These are phyloP conservation scores for Monosporascus sp. DNA, from an alignment of 2,329 filamentous ascomycete genomes.

Conservation along the genomic window DNA sequence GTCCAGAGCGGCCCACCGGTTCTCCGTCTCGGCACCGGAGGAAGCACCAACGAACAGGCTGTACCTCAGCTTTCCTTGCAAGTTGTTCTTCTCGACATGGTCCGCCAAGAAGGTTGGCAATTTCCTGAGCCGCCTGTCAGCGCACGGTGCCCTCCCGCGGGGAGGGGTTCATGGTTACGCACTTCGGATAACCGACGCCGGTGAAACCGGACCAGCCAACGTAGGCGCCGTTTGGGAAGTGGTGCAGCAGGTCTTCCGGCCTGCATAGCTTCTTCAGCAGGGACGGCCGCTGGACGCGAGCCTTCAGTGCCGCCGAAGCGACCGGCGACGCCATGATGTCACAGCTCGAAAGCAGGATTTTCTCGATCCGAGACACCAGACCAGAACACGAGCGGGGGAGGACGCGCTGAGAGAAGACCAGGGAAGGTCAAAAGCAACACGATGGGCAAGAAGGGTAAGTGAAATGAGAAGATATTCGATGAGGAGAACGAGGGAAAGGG, in stretches of 20 bases:
- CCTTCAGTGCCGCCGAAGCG: conserved; percentile 69
- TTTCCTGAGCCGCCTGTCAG: conserved; percentile 51
- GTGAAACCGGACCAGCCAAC: conserved; percentile 91
- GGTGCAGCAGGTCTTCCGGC: conserved; percentile 71
- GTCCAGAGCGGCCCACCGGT: conserved; percentile 80
- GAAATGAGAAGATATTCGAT: neutral
- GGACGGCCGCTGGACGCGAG: conserved; percentile 68
- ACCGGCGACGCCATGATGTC: conserved; percentile 43
- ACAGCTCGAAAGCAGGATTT: conserved; percentile 2
- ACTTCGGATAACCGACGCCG: conserved; percentile 86
- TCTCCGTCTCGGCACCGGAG: conserved; percentile 84
- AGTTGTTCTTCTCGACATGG: conserved; percentile 79
- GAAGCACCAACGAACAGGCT: conserved; percentile 86
- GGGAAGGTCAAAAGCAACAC: neutral
- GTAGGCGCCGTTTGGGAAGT: conserved; percentile 81
- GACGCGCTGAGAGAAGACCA: neutral
- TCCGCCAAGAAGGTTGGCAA: conserved; percentile 80
- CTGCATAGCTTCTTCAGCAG: conserved; percentile 76
- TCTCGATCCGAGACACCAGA: too few relatives aligned
- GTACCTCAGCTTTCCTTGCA: conserved; percentile 82
- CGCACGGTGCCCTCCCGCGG: neutral
- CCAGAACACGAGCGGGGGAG: neutral
- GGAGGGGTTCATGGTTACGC: conserved; percentile 26
- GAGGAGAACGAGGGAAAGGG: neutral
- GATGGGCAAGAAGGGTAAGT: neutral